phyloP scores from a whole-genome alignment of 2,329 filamentous ascomycete species.

The Colletotrichum brevisporum region DNA sequence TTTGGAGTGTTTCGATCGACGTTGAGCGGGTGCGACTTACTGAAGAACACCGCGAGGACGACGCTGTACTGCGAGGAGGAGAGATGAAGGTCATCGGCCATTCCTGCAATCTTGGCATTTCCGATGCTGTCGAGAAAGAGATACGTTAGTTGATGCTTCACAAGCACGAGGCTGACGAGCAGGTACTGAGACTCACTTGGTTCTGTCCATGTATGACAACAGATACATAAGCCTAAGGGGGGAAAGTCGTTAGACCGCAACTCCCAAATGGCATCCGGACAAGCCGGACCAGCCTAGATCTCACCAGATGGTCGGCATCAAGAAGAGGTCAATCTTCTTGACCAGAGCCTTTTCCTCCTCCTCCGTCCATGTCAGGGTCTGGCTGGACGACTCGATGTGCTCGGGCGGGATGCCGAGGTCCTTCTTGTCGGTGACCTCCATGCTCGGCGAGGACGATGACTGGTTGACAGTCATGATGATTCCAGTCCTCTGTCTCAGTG shows the following conservation, averaged over 20 bases:
- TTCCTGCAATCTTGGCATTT: slow-evolving; percentile 69
- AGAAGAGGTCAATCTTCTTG: slow-evolving; percentile 56
- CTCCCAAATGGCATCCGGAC: background rate
- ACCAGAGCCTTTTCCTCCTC: slow-evolving; percentile 52
- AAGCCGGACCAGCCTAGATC: too few species aligned
- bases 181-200: slow-evolving; percentile 43
- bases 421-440: slow-evolving; percentile 23
- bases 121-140: slow-evolving; percentile 50
- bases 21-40: background rate
- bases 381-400: slow-evolving; percentile 16
- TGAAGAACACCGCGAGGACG: slow-evolving; percentile 74
- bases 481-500: background rate
- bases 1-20: background rate
- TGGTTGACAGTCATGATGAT: background rate
- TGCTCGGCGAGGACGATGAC: slow-evolving; percentile 6
- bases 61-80: slow-evolving; percentile 73
- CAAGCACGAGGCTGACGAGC: too few species aligned
- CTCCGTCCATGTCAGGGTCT: slow-evolving; percentile 10
- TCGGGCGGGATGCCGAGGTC: background rate
- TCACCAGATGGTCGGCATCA: slow-evolving; percentile 66
- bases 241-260: background rate
- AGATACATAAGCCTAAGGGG: slow-evolving; percentile 66
- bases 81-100: slow-evolving; percentile 63
- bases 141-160: background rate
- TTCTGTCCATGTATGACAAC: slow-evolving; percentile 71